phyloP scores from a whole-genome alignment of 768 basidiomycete genomes.

The Cystobasidium tubakii region DNA sequence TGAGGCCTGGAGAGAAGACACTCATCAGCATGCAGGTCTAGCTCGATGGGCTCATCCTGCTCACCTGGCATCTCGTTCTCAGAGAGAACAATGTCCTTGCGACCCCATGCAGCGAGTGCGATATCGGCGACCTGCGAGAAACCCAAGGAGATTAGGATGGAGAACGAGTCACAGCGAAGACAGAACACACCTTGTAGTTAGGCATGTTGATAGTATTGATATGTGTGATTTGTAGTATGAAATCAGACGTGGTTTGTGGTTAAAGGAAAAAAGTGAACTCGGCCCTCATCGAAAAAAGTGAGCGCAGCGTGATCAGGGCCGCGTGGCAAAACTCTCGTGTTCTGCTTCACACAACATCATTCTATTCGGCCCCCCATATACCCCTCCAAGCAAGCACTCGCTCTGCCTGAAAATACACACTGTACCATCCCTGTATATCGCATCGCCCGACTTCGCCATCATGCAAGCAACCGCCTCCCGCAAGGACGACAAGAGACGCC shows the following conservation, averaged over 20 bases:
- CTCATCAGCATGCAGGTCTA: neutral
- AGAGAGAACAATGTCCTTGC: conserved; percentile 98
- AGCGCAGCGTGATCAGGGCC: neutral
- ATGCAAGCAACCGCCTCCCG: neutral
- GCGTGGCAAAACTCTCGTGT: too few relatives aligned
- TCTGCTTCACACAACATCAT: neutral
- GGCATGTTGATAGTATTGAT: conserved; percentile 30
- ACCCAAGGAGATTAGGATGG: too few relatives aligned
- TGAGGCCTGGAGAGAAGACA: conserved; percentile 69
- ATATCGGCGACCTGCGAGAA: conserved; percentile 29
- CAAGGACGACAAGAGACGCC: conserved; percentile 10
- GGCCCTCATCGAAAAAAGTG: neutral
- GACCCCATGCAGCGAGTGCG: conserved; percentile 91
- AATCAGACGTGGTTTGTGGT: conserved; percentile 14
- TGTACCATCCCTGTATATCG: neutral
- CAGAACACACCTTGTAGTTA: conserved; percentile 30
- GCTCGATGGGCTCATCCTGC: neutral
- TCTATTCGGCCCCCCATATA: conserved; percentile 7
- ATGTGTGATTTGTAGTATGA: neutral
- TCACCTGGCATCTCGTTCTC: conserved; percentile 62
- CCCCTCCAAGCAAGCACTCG: neutral
- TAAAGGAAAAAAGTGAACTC: neutral
- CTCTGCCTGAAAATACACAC: neutral
- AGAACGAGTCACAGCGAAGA: neutral
- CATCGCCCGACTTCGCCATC: neutral